A percentile compares a stretch with the other conserved stretches of the same genome.
Conservation (phyloP, 2,329 filamentous ascomycete species). For the Emericellopsis atlantica region DNA sequence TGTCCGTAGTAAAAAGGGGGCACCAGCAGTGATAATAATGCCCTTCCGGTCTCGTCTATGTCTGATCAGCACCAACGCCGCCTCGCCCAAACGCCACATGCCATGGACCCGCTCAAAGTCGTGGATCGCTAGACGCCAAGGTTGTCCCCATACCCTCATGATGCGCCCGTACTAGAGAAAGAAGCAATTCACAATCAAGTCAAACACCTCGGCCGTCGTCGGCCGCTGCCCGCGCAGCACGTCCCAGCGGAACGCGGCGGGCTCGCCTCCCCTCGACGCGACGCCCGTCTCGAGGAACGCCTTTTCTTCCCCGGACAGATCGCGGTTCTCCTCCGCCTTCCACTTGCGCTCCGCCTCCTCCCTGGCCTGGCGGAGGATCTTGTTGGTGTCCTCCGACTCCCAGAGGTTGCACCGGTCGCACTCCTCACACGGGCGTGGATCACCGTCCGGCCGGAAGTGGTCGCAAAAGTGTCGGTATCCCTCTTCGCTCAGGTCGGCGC, state of each 20-base stretch:
- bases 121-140: no score
- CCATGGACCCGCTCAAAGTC: no score
- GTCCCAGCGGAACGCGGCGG: not conserved
- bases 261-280: conserved; percentile 7
- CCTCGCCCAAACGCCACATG: no score
- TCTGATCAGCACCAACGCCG: no score
- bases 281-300: conserved; percentile 44
- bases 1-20: no score
- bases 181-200: not conserved
- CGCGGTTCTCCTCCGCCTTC: conserved; percentile 50
- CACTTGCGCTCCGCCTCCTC: conserved; percentile 61
- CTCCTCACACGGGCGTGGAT: conserved; percentile 57
- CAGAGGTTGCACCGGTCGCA: conserved; percentile 74
- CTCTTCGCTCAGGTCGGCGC: conserved; percentile 58
- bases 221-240: conserved; percentile 21
- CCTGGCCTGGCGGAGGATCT: conserved; percentile 54
- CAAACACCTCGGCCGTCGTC: conserved; percentile 28
- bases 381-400: conserved; percentile 62
- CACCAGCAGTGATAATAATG: no score
- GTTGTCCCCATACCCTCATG: not conserved
- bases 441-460: conserved; percentile 77
- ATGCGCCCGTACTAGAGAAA: not conserved
- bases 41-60: no score
- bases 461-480: conserved; percentile 94
- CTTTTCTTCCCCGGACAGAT: conserved; percentile 40